Percentiles rank a stretch among this genome's conserved stretches.
These are phyloP conservation scores for Streptanthus diversifolius DNA, from an alignment of 345 rosid species.

Conservation along the genomic window DNA sequence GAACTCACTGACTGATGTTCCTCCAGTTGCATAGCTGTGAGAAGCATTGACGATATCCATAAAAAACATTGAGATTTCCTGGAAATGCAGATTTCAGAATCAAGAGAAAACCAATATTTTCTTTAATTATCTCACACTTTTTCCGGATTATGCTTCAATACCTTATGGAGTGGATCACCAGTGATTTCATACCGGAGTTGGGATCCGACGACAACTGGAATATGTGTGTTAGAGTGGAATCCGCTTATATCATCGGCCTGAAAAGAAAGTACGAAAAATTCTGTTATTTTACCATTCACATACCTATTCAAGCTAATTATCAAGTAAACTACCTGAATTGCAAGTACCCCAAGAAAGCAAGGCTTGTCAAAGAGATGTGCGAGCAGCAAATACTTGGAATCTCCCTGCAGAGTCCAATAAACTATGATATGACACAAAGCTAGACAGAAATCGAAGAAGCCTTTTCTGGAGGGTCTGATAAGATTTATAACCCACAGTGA, in stretches of 20 bases:
- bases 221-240: conserved; percentile 88
- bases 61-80: conserved; percentile 72
- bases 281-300: not conserved
- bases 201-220: conserved; percentile 84
- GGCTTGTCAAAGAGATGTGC: conserved; percentile 98
- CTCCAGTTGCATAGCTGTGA: conserved; percentile 91
- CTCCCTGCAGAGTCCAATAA: conserved; percentile 49
- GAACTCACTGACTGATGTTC: conserved; percentile 74
- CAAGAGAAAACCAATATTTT: conserved; percentile 8
- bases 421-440: conserved; percentile 4
- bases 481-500: conserved; percentile 47
- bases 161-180: conserved; percentile 87
- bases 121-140: not conserved
- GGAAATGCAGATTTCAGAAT: conserved; percentile 29
- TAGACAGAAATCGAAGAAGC: not conserved
- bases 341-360: conserved; percentile 91
- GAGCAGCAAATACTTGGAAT: conserved; percentile 73
- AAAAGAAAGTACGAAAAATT: not conserved
- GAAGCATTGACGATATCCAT: conserved; percentile 84
- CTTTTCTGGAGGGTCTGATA: not conserved
- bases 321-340: conserved; percentile 38
- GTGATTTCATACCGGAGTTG: conserved; percentile 93
- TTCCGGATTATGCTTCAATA: conserved; percentile 19
- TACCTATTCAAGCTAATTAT: not conserved
- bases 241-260: conserved; percentile 90